Evolutionary conservation across 2,329 filamentous ascomycete genomes (phyloP).

Genomic region (Fusarium nurragi): DNA sequence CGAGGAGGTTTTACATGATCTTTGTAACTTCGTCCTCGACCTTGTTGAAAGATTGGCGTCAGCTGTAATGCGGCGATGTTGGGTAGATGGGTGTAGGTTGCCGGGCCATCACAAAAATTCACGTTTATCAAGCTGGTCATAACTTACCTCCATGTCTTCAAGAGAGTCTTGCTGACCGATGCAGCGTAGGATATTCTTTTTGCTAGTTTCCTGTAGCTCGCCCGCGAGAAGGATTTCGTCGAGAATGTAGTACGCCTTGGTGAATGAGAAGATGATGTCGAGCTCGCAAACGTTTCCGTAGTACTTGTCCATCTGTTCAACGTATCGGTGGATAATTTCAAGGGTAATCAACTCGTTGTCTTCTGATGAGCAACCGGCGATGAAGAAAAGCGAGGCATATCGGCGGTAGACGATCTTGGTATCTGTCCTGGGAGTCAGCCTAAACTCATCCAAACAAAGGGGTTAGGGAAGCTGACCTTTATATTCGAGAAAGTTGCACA

Average conservation of each 20-base stretch:
- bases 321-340: constrained; percentile 98
- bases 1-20: constrained; percentile 73
- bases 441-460: constrained; percentile 8
- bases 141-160: constrained; percentile 98
- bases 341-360: constrained; percentile 99
- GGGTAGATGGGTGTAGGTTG: constrained; percentile 24
- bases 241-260: constrained; percentile 99
- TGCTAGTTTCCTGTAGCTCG: constrained; percentile 98
- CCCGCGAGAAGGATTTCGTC: constrained; percentile 95
- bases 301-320: constrained; percentile 99
- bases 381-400: constrained; percentile 99
- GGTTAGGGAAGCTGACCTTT: constrained; percentile 73
- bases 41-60: constrained; percentile 58
- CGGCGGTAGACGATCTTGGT: constrained; percentile 98
- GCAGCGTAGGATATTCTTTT: constrained; percentile 96
- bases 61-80: constrained; percentile 42
- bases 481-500: constrained; percentile 99
- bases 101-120: constrained; percentile 29
- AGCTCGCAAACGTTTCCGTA: constrained; percentile 99
- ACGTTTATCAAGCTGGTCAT: constrained; percentile 31
- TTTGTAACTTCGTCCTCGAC: constrained; percentile 90
- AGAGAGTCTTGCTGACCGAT: constrained; percentile 97
- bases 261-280: constrained; percentile 99
- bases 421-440: constrained; percentile 64
- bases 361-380: constrained; percentile 94